Percentiles rank a stretch among this genome's conserved stretches.
Evolutionary conservation across 352 stramenopile species (phyloP).

Genomic region (Blastocystis sp.): DNA sequence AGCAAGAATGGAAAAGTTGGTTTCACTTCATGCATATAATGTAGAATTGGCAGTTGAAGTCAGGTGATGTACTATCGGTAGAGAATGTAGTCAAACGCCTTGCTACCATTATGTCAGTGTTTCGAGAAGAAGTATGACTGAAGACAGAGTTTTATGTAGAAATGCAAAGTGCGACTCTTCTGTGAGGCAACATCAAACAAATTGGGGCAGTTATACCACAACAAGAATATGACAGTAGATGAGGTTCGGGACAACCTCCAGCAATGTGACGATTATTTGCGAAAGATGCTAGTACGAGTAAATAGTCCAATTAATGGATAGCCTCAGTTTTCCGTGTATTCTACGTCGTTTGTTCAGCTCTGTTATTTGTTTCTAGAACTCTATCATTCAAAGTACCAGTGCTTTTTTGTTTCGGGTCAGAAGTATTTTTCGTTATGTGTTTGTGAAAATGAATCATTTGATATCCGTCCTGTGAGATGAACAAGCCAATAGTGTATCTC

Average conservation of each 20-base stretch:
- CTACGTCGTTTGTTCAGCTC: neutral
- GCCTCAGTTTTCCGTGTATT: neutral
- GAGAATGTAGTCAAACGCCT: neutral
- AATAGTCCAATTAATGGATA: neutral
- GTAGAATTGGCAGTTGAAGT: conserved; percentile 55
- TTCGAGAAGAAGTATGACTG: conserved; percentile 1
- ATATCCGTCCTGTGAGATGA: too few relatives aligned
- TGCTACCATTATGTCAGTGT: neutral
- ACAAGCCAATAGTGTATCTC: too few relatives aligned
- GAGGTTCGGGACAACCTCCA: neutral
- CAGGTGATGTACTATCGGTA: neutral
- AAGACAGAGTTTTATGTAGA: neutral
- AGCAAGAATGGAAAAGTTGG: neutral
- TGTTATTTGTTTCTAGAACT: conserved; percentile 5
- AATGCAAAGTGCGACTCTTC: neutral
- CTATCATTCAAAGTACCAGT: neutral
- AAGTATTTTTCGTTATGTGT: neutral
- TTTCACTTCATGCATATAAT: neutral
- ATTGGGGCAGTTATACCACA: conserved; percentile 19
- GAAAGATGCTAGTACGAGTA: neutral
- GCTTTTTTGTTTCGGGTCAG: neutral
- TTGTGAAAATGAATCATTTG: neutral
- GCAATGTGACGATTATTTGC: conserved; percentile 22
- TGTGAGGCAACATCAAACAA: conserved; percentile 31
- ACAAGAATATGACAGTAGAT: neutral